Evolutionary conservation across 1,139 yeast species (phyloP).

Genomic region (Yamadazyma siamensis): DNA sequence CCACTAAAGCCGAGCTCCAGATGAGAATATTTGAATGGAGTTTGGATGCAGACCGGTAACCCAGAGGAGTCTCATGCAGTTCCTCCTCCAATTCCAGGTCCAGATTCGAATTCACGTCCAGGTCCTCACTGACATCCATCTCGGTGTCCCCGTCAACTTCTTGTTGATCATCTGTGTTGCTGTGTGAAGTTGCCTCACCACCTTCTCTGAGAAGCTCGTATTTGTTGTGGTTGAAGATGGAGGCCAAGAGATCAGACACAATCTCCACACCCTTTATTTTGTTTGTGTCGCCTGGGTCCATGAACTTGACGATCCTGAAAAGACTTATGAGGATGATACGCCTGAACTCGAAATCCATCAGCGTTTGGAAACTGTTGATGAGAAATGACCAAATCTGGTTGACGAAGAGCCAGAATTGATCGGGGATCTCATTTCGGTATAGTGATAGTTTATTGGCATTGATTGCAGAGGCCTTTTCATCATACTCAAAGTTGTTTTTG

Average conservation of each 20-base stretch:
- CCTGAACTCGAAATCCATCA: conserved; percentile 68
- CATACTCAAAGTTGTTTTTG: conserved; percentile 21
- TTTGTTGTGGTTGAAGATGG: conserved; percentile 65
- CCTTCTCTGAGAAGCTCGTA: conserved; percentile 1
- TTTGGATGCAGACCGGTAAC: no score
- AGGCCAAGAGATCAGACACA: conserved; percentile 54
- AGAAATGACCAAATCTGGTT: conserved; percentile 56
- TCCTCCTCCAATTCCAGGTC: conserved; percentile 1
- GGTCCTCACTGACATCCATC: conserved; percentile 11
- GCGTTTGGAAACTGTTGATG: conserved; percentile 68
- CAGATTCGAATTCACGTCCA: conserved; percentile 3
- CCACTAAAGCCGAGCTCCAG: conserved; percentile 11
- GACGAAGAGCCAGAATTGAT: conserved; percentile 41
- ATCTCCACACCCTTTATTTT: conserved; percentile 21
- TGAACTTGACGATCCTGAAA: conserved; percentile 47
- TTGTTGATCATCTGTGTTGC: no score
- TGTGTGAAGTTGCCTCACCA: neutral
- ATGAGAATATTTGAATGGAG: conserved; percentile 12
- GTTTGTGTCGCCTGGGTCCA: conserved; percentile 16
- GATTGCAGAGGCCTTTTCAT: conserved; percentile 21
- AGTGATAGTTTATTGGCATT: conserved; percentile 27
- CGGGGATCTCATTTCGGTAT: conserved; percentile 19
- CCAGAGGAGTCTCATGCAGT: conserved; percentile 8
- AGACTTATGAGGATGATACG: conserved; percentile 57
- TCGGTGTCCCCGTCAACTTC: conserved; percentile 11